Evolutionary conservation across 2,329 filamentous ascomycete species (phyloP), one percentile per base, ranked within the genome.

Genomic region (Aspergillus amoenus): DNA sequence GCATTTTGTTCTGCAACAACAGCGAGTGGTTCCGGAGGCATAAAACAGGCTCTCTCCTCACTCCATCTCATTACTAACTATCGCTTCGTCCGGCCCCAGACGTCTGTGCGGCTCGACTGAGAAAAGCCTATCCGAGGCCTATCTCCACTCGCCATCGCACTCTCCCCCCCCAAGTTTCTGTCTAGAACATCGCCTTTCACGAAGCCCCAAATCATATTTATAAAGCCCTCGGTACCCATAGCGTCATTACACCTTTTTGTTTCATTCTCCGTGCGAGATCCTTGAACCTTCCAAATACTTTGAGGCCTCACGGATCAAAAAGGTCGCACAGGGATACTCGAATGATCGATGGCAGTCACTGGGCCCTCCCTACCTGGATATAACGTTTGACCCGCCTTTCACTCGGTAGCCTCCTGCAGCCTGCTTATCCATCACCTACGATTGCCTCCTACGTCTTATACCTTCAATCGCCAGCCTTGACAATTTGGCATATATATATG

Each of bases 401-500:
- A 30, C 45, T 32, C n/a, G 45, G 22, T 32, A 8, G 39, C 24
- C 39, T 32, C 24, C n/a, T 42, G 24, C 24, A 27, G 17, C 15
- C 39, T 17, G 17, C 15, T 43, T 42, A n/a, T 30, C 52, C 45
- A 34, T 48, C 37, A 22, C 39, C 47, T 32, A 30, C 30, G 27
- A 27, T 34, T 32, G 21, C 42, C 17, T 18, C 15, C 2, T 43
- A 24, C 47, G 30, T 42, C 24, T 32, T 15, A 24, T 57, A 5
- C 21, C 42, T 39, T 9, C 17, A 11, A 24, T 32, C 27, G 13
- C 41, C 15, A 39, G 41, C 32, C 30, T 32, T 24, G 42, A 41
- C n/a, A n/a, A 17, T 8, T 40, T 32, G 42, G 43, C 32, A 56
- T 59, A 51, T 37, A 56, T 58, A 39, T 42, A 56, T 58, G 42